Evolutionary conservation across 2,329 filamentous ascomycete species (phyloP).

Genomic region (Trichoderma koningiopsis): DNA sequence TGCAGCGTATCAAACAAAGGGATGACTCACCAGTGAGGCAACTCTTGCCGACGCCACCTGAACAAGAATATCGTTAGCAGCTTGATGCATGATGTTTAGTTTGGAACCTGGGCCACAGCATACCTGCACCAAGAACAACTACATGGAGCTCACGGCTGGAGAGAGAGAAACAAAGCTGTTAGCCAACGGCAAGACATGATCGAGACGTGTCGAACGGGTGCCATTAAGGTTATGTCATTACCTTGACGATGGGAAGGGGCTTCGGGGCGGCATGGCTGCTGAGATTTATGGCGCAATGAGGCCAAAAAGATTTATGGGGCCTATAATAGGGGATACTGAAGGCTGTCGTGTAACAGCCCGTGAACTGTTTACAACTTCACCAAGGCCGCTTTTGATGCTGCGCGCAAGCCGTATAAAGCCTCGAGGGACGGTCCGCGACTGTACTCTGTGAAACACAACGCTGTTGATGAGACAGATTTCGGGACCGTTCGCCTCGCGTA

Average conservation of each 20-base stretch:
- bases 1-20: constrained; percentile 21
- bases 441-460: constrained; percentile 16
- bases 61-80: constrained; percentile 51
- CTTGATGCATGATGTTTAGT: constrained; percentile 31
- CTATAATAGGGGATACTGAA: neutral
- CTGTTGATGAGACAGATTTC: constrained; percentile 10
- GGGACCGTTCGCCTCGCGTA: constrained; percentile 19
- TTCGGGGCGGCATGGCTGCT: constrained; percentile 35
- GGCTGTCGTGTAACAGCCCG: constrained; percentile 1
- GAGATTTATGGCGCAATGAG: constrained; percentile 17
- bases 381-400: neutral
- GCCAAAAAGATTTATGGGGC: neutral
- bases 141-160: constrained; percentile 76
- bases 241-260: constrained; percentile 36
- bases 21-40: constrained; percentile 75
- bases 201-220: neutral
- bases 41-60: constrained; percentile 89
- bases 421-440: constrained; percentile 8
- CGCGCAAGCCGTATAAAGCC: constrained; percentile 1
- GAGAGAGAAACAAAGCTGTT: neutral
- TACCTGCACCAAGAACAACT: constrained; percentile 79
- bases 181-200: neutral
- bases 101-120: constrained; percentile 34
- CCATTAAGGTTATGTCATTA: constrained; percentile 20
- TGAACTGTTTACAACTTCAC: neutral